Conservation (phyloP, 306 rosid genomes). For the Dalbergia cochinchinensis region DNA sequence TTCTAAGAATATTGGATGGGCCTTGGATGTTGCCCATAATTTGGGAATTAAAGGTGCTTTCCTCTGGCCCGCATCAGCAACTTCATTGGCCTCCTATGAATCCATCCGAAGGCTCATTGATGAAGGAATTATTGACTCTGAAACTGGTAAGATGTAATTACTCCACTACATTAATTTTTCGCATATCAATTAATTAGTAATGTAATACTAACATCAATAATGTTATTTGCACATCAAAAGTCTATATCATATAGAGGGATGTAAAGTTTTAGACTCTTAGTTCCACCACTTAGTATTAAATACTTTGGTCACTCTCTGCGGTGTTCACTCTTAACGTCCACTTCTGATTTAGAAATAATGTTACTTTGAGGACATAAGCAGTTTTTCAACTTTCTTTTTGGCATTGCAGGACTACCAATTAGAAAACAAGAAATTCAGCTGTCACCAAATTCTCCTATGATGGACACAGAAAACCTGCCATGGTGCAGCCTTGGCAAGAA, state of each 20-base stretch:
- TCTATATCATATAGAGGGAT: no score
- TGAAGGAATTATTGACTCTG: slow-evolving; percentile 42
- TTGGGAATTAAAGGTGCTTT: slow-evolving; percentile 53
- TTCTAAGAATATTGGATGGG: slow-evolving; percentile 55
- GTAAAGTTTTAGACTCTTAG: no score
- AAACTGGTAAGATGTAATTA: slow-evolving; percentile 24
- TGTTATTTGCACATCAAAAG: no score
- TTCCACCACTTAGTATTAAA: no score
- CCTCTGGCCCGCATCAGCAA: slow-evolving; percentile 61
- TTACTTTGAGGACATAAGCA: no score
- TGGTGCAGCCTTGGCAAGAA: slow-evolving; percentile 8
- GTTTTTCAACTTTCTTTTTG: background rate
- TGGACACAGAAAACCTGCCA: slow-evolving; percentile 3
- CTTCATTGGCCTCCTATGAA: slow-evolving; percentile 29
- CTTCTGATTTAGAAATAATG: no score
- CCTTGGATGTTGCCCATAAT: slow-evolving; percentile 47
- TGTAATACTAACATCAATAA: no score
- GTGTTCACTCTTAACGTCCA: no score
- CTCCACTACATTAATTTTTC: no score
- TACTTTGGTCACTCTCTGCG: no score
- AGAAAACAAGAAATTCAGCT: slow-evolving; percentile 33
- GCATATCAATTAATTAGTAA: no score
- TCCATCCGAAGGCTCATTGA: slow-evolving; percentile 52
- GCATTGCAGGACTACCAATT: slow-evolving; percentile 34
- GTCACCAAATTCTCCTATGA: slow-evolving; percentile 19